Evolutionary conservation across 306 rosid species (phyloP), one percentile per base, ranked within the genome.

Genomic region (Corylus americana): DNA sequence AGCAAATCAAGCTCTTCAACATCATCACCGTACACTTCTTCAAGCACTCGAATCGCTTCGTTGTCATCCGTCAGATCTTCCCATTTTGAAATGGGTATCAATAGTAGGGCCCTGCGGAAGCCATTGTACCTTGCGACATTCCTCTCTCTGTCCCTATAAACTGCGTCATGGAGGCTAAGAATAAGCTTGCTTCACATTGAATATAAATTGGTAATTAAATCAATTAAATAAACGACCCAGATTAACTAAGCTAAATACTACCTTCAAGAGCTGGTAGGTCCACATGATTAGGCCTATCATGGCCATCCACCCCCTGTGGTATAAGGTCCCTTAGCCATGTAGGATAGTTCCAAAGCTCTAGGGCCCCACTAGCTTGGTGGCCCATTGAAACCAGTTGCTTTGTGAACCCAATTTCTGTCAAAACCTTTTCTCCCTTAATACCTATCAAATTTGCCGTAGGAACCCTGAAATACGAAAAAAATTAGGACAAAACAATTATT

Each of bases 241-340:
- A 49, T n/a, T 13, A 9, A 42, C 35, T 31, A 31, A 22, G 22
- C 22, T 22, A 22, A 22, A 31, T 31, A 31, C 0, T 86, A 87
- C 94, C 74, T 88, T 90, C 94, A 58, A 90, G 94, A 83, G 90
- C 82, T 39, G 90, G 70, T 0, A 90, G 59, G 77, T 90, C 94
- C 61, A 90, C 90, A 49, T 74, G 90, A 72, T 90, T 79, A 37
- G 73, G 53, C 63, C 92, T 90, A 73, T 90, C 92, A 13, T 79
- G 80, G 48, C 92, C 94, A 66, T 86, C 80, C 3, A 73, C 0
- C 3, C 88, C 86, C 0, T 88, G 94, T 31, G 90, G 59, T 2
- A 88, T 58, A 0, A 88, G 54, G 17, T 90, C 83, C 48, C 94
- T 88, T 0, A 86, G 45, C 63, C 51, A 90, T 16, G 55, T 0